These are phyloP conservation scores for Mycena floridula DNA, from an alignment of 768 basidiomycete genomes.

Conservation along the genomic window DNA sequence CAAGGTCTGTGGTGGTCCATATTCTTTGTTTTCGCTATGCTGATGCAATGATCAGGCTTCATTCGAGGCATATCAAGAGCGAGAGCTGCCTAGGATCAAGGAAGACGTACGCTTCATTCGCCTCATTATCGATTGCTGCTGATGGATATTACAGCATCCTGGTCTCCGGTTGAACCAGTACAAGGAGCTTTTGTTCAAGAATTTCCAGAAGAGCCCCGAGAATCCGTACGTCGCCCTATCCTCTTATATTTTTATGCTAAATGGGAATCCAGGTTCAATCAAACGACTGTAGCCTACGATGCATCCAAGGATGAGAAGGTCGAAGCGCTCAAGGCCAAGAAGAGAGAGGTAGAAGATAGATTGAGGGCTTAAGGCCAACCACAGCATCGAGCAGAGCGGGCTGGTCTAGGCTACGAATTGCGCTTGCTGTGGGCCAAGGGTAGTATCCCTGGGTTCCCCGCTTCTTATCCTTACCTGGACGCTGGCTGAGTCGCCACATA, in stretches of 20 bases:
- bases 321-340: constrained; percentile 64
- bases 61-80: constrained; percentile 87
- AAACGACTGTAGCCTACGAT: constrained; percentile 71
- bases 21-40: constrained; percentile 1
- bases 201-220: constrained; percentile 95
- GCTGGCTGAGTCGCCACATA: no score
- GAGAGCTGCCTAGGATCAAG: constrained; percentile 73
- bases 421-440: no score
- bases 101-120: constrained; percentile 49
- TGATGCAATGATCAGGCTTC: constrained; percentile 46
- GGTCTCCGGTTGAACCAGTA: constrained; percentile 91
- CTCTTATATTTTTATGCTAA: neutral
- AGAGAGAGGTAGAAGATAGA: constrained; percentile 58
- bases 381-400: no score
- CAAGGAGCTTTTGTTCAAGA: constrained; percentile 83
- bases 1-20: constrained; percentile 46
- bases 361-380: no score
- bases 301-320: constrained; percentile 85
- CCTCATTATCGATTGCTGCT: constrained; percentile 3
- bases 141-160: constrained; percentile 52
- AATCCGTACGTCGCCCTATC: constrained; percentile 64
- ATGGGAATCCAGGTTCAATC: constrained; percentile 66
- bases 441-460: no score
- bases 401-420: no score
- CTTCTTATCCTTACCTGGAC: no score